Percentiles rank a stretch among this genome's conserved stretches.
phyloP scores from a whole-genome alignment of 1,284 basidiomycete species.

The Somion occarium region DNA sequence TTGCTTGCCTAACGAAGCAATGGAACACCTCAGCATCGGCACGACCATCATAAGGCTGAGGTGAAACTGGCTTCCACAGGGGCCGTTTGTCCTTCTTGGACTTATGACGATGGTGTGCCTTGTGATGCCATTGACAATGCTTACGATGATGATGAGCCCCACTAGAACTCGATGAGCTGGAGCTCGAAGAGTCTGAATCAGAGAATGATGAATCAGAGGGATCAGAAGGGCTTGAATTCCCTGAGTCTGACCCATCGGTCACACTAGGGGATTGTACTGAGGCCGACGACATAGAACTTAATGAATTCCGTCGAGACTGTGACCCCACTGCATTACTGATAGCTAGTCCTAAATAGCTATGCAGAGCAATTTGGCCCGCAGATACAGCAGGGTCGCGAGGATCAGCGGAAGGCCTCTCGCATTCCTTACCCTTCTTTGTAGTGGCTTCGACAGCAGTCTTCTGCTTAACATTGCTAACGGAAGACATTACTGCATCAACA shows the following conservation, averaged over 20 bases:
- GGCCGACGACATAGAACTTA: too few species aligned
- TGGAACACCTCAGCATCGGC: constrained; percentile 15
- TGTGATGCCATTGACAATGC: neutral
- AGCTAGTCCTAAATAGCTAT: neutral
- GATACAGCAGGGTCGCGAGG: neutral
- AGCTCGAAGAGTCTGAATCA: neutral
- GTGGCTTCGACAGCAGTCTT: too few species aligned
- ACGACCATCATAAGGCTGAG: constrained; percentile 11
- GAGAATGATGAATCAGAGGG: too few species aligned
- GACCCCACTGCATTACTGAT: neutral
- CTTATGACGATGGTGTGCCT: neutral
- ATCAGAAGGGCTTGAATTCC: neutral
- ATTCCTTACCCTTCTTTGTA: too few species aligned
- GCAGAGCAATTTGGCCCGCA: neutral
- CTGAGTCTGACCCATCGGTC: neutral
- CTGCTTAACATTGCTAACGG: too few species aligned
- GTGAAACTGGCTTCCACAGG: constrained; percentile 14
- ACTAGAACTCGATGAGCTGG: too few species aligned
- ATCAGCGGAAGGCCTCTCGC: neutral
- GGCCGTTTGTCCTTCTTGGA: constrained; percentile 7
- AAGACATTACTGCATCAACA: neutral
- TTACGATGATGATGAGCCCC: too few species aligned
- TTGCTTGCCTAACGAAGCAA: constrained; percentile 13
- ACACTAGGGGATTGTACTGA: too few species aligned
- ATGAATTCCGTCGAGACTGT: too few species aligned